Base-by-base conservation (phyloP, 176 grass and related monocot genomes). In the Areca catechu region DNA sequence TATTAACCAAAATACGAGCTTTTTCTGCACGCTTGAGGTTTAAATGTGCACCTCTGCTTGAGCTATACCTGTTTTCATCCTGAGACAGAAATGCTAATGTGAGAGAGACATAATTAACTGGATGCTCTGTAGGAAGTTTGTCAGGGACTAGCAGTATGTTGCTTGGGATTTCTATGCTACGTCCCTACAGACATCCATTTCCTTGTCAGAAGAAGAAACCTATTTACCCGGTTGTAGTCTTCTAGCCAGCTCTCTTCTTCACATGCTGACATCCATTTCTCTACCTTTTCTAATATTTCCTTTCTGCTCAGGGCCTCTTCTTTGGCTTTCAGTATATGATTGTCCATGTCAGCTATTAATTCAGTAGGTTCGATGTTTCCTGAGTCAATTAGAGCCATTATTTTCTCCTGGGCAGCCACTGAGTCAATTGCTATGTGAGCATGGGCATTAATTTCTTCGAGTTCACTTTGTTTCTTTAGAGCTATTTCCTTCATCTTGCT, bases 201-300 rank as follows among this genome's bases (percentile, higher is more conserved):
- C 34, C 34, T 37, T 37, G 28, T 12, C 0, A 12, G 9, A 12
- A 28, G 4, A 5, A 37, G 9, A 12, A 37, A 37, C 34, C 34
- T 12, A 37, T 34, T 50, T 78, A 93, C 94, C 84, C 89, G 24
- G 56, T 89, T 98, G 70, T 98, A 98, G 80, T 98, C 94, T 76
- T 98, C 94, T 74, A 98, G 94, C 94, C 94, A 93, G n/a, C 88
- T 98, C 65, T 98, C 94, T 76, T 98, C 94, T 73, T 98, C 88
- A 67, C 94, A 98, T 0, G 94, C 72, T n/a, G 94, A 98, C 94
- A 92, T 93, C 94, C 94, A 98, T 80, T 68, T 79, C 69, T 98
- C 94, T 52, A 98, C 88, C 56, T 85, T 98, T 58, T 98, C 94
- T 52, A 98, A 80, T 76, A 98, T 93, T 53, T 98, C 94, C 72